phyloP scores from a whole-genome alignment of 1,284 basidiomycete species.

The Microbotryomycetes sp. region DNA sequence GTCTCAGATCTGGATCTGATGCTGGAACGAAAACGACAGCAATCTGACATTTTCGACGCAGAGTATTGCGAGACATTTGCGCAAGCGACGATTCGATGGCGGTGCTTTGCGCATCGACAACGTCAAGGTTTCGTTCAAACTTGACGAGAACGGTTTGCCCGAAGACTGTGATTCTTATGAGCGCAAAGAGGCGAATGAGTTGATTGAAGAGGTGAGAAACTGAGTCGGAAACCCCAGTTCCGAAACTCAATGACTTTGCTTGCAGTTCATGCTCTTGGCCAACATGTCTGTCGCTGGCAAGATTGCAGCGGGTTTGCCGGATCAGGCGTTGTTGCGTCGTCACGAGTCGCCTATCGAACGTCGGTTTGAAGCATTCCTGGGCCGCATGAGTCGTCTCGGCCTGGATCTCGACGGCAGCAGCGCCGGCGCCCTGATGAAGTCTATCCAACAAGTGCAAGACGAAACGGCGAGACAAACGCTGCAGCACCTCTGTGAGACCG shows the following conservation, averaged over 20 bases:
- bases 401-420: conserved; percentile 73
- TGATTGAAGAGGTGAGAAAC: conserved; percentile 75
- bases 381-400: conserved; percentile 74
- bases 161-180: conserved; percentile 64
- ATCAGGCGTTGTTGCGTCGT: conserved; percentile 86
- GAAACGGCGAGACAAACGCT: conserved; percentile 54
- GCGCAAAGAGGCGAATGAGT: conserved; percentile 62
- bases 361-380: conserved; percentile 66
- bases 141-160: conserved; percentile 78
- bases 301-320: conserved; percentile 85
- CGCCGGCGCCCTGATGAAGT: conserved; percentile 73
- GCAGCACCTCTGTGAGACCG: conserved; percentile 17
- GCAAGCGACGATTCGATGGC: conserved; percentile 55
- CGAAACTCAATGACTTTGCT: background rate
- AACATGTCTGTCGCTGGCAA: conserved; percentile 87
- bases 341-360: conserved; percentile 90
- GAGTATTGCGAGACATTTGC: conserved; percentile 63
- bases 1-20: no score
- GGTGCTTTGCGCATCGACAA: conserved; percentile 73
- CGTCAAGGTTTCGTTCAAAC: conserved; percentile 63
- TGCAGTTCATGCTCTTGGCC: conserved; percentile 83
- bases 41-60: conserved; percentile 22
- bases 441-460: conserved; percentile 65
- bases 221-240: background rate
- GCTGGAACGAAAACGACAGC: background rate